Base-by-base conservation (phyloP, 2,329 filamentous ascomycete genomes). In the Emergomyces pasteurianus region DNA sequence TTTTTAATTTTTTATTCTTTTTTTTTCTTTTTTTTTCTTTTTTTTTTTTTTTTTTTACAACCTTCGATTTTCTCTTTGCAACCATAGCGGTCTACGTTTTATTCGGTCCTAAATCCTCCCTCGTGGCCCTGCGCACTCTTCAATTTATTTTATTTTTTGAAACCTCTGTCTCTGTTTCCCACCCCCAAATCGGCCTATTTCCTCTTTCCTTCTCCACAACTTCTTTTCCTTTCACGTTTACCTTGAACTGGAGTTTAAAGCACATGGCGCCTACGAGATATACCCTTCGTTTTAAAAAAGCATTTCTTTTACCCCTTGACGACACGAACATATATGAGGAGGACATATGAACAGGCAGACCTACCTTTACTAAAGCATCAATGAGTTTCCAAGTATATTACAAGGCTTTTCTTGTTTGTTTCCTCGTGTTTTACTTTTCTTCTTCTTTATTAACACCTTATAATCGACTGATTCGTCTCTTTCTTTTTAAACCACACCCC, bases 231-330 rank as follows among this genome's bases (percentile, higher is more conserved):
- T 40, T 50, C 46, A 16, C 18, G 36, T 36, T 55, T 28, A 21
- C 46, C 46, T 60, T 26, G n/a, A 26, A 26, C 57, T 8, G 43
- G 57, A 58, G 43, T 59, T 53, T 26, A 54, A 14, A 28, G 21
- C 28, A 63, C 42, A 28, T 46, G 49, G 54, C 47, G 38, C 26
- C 56, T 46, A 43, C 14, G 56, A 61, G 42, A 43, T 53, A 58
- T 46, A 53, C 47, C 56, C 47, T 61, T 58, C 47, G 18, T 61
- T 61, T 42, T 23, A 26, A 52, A 54, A 40, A 26, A 54, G 18
- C 14, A 34, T 57, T 47, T 57, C 18, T 46, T 53, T 57, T 18
- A 5, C 18, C 23, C 14, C 9, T 31, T 46, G 54, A 57, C 26
- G 55, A 57, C 43, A 57, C 43, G 55, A 57, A 31, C 26, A 28